phyloP scores from a whole-genome alignment of 257 asterid species.

The Solanum peruvianum region DNA sequence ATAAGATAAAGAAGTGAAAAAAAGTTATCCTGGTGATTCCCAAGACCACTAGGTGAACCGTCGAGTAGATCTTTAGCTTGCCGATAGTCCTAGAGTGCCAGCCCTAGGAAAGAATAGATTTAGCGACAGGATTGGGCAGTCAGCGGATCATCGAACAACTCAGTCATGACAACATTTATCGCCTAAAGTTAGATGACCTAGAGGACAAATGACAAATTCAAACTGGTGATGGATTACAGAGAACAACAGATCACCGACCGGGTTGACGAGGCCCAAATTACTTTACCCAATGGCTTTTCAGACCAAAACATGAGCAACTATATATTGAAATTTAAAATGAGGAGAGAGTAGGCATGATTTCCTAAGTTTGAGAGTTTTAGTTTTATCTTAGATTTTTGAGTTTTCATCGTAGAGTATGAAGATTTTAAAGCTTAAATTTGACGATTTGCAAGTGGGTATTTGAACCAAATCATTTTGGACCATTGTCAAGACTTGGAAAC shows the following conservation, averaged over 20 bases:
- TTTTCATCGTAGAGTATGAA: too few relatives aligned
- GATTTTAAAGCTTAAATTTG: background rate
- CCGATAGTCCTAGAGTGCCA: background rate
- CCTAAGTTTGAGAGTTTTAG: background rate
- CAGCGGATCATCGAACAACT: background rate
- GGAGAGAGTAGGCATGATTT: background rate
- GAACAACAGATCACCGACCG: accelerated
- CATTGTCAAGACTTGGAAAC: background rate
- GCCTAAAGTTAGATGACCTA: too few relatives aligned
- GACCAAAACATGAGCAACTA: background rate
- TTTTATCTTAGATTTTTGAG: background rate
- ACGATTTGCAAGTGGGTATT: background rate
- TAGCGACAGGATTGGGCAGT: background rate
- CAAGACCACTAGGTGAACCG: too few relatives aligned
- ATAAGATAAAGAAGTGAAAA: too few relatives aligned
- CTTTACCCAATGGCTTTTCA: background rate
- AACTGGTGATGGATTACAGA: background rate
- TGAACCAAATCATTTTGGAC: background rate
- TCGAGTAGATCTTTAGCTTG: background rate
- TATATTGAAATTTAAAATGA: too few relatives aligned
- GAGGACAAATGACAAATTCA: background rate
- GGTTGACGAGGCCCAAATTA: background rate
- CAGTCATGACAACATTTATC: background rate
- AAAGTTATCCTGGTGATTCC: background rate
- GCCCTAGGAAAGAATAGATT: too few relatives aligned